Evolutionary conservation across 1,284 basidiomycete species (phyloP), one percentile per base, ranked within the genome.

Genomic region (Boletus smithii): DNA sequence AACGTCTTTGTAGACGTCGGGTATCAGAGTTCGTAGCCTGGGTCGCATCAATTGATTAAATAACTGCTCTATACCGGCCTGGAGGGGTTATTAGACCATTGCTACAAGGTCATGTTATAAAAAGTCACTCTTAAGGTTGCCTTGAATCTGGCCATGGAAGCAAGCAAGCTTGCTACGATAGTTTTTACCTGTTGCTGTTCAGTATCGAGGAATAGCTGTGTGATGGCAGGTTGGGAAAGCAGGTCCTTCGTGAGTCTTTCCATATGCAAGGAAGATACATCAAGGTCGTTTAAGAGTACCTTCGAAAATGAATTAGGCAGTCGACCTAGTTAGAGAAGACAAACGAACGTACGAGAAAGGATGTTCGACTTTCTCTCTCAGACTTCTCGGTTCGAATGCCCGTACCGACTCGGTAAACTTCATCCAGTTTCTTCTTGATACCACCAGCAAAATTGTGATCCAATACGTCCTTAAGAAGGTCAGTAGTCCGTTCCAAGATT

Each of bases 31-130:
- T 16, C 94, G 81, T 27, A 99, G 67, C 48, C 86, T 85, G 0
- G 95, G 91, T 20, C 92, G 79, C 48, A 95, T 79, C 8, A 97
- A 75, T 61, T 97, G 92, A 54, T 91, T 95, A 73, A 98, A 98
- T 18, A 98, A 73, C 59, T 95, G 91, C 56, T 98, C 95, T 33
- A 97, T 76, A 29, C 95, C 92, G 9, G 80, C 76, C 85, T 95
- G 30, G 46, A 57, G 41, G 52, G 36, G 45, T 32, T 32, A 22
- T 53, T 14, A 47, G 52, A 43, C 8, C 51, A 38, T 23, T 16
- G 17, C 9, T 24, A 8, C 20, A 27, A 27, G 13, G 36, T 16
- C 49, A 44, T 26, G 27, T n/a, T 43, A 41, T 53, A 23, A 24
- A 42, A 5, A 20, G 18, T 51, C 60, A 91, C 91, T 64, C 86